Conservation (phyloP, 129 eudicot genomes). For the Flaveria ramosissima region DNA sequence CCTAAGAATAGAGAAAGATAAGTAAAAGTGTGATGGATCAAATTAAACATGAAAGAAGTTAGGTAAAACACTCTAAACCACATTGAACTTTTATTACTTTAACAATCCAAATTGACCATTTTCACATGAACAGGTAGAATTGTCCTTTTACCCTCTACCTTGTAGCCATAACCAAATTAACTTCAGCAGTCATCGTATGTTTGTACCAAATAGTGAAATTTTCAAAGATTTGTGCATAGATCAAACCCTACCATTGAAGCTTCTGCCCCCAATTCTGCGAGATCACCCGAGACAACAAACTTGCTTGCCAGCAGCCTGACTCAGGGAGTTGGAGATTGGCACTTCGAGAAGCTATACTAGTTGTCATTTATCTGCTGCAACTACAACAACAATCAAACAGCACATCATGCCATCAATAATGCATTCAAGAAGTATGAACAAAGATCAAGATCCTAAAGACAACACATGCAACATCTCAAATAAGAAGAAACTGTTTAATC, state of each 20-base stretch:
- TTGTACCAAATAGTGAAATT: conserved; percentile 10
- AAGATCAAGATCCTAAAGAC: conserved; percentile 9
- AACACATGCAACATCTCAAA: conserved; percentile 4
- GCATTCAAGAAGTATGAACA: conserved; percentile 16
- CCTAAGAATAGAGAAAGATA: background rate
- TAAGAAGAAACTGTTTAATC: background rate
- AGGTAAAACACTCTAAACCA: background rate
- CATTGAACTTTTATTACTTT: background rate
- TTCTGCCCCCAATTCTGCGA: conserved; percentile 45
- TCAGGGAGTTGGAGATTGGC: conserved; percentile 50
- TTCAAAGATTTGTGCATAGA: background rate
- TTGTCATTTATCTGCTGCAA: conserved; percentile 58
- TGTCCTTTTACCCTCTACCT: background rate
- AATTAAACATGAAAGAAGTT: background rate
- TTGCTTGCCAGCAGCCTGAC: conserved; percentile 37
- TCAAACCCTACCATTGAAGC: conserved; percentile 57
- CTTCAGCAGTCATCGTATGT: background rate
- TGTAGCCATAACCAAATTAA: background rate
- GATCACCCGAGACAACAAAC: conserved; percentile 41
- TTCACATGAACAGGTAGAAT: background rate
- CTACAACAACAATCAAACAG: conserved; percentile 17
- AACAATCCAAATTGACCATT: background rate
- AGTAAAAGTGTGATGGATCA: background rate
- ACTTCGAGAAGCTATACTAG: conserved; percentile 61
- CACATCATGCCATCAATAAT: conserved; percentile 3